A percentile compares a stretch with the other conserved stretches of the same genome.
phyloP scores from a whole-genome alignment of 1,139 yeast genomes.

The Blastobotrys buckinghamii region DNA sequence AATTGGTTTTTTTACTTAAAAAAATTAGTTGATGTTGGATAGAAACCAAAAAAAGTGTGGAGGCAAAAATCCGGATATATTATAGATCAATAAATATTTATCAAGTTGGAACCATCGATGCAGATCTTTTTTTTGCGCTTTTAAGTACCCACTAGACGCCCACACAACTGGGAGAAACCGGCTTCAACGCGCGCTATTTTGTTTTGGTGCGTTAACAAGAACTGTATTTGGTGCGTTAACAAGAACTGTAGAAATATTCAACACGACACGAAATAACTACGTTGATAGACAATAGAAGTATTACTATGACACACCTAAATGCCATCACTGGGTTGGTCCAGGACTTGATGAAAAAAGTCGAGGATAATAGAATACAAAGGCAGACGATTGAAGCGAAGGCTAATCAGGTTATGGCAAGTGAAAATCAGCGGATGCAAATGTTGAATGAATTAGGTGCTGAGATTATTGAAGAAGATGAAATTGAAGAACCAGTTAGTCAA shows the following conservation, averaged over 20 bases:
- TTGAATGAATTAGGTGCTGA: conserved; percentile 11
- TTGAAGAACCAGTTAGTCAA: conserved; percentile 7
- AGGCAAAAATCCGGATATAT: no score
- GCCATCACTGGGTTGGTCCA: conserved; percentile 19
- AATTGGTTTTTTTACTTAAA: not conserved
- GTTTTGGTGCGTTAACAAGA: no score
- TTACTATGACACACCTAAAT: not conserved
- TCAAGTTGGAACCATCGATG: no score
- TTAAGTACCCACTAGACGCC: no score
- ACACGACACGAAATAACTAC: conserved; percentile 7
- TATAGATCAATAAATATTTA: no score
- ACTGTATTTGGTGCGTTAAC: no score
- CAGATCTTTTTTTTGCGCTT: no score
- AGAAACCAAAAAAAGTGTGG: not conserved
- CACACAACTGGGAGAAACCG: no score
- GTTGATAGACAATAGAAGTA: no score
- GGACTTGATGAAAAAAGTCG: conserved; percentile 16
- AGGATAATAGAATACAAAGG: conserved; percentile 16
- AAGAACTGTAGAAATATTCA: not conserved
- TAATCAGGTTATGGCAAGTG: conserved; percentile 15
- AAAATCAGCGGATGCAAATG: conserved; percentile 15
- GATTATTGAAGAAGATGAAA: conserved; percentile 9
- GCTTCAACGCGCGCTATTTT: no score
- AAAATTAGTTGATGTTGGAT: not conserved
- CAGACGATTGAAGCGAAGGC: conserved; percentile 16